Conservation (phyloP, 805 yeast genomes). For the Candida coleopterorum region DNA sequence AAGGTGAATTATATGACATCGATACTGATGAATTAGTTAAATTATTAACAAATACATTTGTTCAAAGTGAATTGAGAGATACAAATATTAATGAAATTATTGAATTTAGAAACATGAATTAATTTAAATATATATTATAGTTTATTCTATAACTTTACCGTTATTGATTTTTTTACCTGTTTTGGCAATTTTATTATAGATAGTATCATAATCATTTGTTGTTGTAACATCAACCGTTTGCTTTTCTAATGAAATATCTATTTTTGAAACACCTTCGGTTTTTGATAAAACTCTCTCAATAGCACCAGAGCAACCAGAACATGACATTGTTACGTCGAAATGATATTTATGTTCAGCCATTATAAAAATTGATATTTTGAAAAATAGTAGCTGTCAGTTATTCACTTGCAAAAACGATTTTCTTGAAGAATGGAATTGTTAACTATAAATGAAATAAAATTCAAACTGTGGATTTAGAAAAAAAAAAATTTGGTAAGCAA, state of each 20-base stretch:
- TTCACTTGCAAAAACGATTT: too few relatives aligned
- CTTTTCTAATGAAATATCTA: conserved; percentile 70
- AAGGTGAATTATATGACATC: conserved; percentile 47
- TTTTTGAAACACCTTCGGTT: conserved; percentile 67
- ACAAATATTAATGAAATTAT: conserved; percentile 42
- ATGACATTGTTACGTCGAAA: conserved; percentile 79
- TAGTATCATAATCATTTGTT: conserved; percentile 61
- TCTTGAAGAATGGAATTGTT: not conserved
- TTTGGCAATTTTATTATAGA: conserved; percentile 75
- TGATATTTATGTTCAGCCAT: conserved; percentile 54
- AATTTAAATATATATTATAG: conserved; percentile 2
- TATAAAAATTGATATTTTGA: not conserved
- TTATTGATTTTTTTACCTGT: conserved; percentile 81
- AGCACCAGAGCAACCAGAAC: conserved; percentile 86
- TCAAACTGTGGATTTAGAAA: conserved; percentile 1
- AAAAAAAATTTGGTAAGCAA: not conserved
- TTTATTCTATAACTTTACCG: conserved; percentile 51
- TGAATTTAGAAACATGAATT: conserved; percentile 31
- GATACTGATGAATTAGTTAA: conserved; percentile 42
- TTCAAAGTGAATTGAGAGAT: conserved; percentile 43
- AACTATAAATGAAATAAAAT: not conserved
- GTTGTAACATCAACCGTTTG: conserved; percentile 81
- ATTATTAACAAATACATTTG: conserved; percentile 40
- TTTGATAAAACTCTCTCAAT: conserved; percentile 69
- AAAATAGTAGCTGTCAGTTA: too few relatives aligned